Evolutionary conservation across 345 rosid genomes (phyloP).

Genomic region (Fremontodendron californicum): DNA sequence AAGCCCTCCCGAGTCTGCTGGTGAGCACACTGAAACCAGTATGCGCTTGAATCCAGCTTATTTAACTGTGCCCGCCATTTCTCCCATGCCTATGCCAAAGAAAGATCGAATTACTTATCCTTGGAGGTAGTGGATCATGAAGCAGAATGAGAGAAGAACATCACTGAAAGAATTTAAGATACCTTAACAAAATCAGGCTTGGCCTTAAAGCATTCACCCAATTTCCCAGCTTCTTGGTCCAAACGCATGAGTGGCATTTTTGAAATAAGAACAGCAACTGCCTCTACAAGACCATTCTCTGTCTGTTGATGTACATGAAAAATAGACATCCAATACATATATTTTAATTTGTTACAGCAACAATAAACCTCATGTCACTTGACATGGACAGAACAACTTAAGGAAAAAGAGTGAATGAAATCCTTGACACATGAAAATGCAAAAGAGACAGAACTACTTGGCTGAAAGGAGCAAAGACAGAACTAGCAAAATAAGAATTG

Average conservation of each 20-base stretch:
- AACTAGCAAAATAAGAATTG: background rate
- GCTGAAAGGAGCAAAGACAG: background rate
- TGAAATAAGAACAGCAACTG: conserved; percentile 88
- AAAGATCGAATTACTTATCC: conserved; percentile 9
- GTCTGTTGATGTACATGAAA: conserved; percentile 45
- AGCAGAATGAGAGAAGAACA: conserved; percentile 5
- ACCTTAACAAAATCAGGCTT: conserved; percentile 97
- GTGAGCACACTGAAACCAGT: conserved; percentile 87
- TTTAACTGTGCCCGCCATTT: conserved; percentile 86
- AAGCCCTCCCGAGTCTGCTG: conserved; percentile 77
- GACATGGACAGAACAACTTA: background rate
- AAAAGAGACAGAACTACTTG: background rate
- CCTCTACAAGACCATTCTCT: conserved; percentile 93
- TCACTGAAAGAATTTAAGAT: conserved; percentile 18
- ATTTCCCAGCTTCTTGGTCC: conserved; percentile 53
- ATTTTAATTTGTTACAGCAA: background rate
- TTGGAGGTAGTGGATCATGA: background rate
- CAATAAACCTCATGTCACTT: background rate
- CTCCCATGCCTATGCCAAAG: conserved; percentile 72
- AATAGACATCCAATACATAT: background rate
- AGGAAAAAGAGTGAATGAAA: background rate
- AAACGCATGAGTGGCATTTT: conserved; percentile 93
- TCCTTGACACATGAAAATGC: background rate
- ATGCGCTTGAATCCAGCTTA: conserved; percentile 80
- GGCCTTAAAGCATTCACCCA: conserved; percentile 80